These are phyloP conservation scores for Monosporascus ibericus DNA, from an alignment of 2,329 filamentous ascomycete genomes.

Conservation along the genomic window DNA sequence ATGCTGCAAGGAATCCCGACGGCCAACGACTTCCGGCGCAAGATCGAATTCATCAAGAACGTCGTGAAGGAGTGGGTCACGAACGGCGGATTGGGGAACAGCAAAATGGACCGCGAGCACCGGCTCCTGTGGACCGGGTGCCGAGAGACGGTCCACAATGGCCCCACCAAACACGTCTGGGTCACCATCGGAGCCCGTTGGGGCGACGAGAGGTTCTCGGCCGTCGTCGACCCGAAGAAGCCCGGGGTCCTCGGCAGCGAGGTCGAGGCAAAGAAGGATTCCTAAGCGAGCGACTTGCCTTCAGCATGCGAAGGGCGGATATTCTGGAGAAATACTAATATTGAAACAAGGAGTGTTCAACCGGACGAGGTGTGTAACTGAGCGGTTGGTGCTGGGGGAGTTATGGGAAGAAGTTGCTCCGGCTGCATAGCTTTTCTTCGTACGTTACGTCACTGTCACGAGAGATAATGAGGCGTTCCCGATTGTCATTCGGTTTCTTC, in stretches of 20 bases:
- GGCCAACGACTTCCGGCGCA: conserved; percentile 67
- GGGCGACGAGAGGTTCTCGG: conserved; percentile 51
- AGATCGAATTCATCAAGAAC: conserved; percentile 65
- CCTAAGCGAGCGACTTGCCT: not conserved
- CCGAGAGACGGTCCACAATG: conserved; percentile 48
- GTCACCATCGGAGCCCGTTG: conserved; percentile 59
- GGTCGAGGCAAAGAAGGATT: conserved; percentile 34
- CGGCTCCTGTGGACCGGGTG: conserved; percentile 54
- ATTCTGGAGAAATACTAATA: not conserved
- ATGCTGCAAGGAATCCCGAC: conserved; percentile 59
- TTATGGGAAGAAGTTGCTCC: not conserved
- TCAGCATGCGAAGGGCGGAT: not conserved
- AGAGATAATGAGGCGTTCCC: not conserved
- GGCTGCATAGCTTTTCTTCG: no score
- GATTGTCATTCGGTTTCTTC: not conserved
- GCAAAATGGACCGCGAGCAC: conserved; percentile 48
- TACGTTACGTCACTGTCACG: not conserved
- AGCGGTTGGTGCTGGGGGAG: not conserved
- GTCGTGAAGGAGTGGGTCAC: conserved; percentile 66
- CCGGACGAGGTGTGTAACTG: no score
- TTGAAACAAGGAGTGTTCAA: not conserved
- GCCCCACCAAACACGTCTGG: conserved; percentile 60
- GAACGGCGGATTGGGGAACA: conserved; percentile 65
- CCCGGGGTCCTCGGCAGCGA: conserved; percentile 50
- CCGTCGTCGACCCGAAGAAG: conserved; percentile 48